Conservation (phyloP, 108 stramenopile species). For the Nitzschia sp. region DNA sequence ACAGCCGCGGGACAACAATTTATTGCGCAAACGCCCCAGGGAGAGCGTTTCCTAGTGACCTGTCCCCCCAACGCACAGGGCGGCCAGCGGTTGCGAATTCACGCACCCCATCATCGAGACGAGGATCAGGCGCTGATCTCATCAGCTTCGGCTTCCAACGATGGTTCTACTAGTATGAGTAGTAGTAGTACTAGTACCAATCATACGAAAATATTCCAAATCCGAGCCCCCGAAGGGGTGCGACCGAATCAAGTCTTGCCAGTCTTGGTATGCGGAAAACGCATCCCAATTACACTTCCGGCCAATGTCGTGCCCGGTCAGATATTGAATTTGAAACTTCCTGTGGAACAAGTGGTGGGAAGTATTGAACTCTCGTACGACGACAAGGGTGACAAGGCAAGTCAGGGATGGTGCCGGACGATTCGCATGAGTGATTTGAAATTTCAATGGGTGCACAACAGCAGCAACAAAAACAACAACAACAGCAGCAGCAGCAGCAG, state of each 20-base stretch:
- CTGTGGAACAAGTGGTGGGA: conserved; percentile 47
- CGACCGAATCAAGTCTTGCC: conserved; percentile 82
- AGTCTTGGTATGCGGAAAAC: conserved; percentile 83
- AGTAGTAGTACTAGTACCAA: conserved; percentile 40
- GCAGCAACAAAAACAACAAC: conserved; percentile 41
- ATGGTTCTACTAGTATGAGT: no score
- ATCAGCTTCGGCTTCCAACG: neutral
- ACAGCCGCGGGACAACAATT: conserved; percentile 81
- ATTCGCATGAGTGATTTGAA: conserved; percentile 84
- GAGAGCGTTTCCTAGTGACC: conserved; percentile 80
- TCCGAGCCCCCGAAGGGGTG: conserved; percentile 82
- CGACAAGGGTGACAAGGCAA: conserved; percentile 70
- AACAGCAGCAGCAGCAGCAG: no score
- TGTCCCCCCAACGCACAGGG: conserved; percentile 76
- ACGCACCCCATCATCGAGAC: conserved; percentile 51
- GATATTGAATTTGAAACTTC: conserved; percentile 86
- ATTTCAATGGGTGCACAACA: conserved; percentile 86
- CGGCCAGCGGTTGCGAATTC: conserved; percentile 76
- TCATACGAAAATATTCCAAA: conserved; percentile 88
- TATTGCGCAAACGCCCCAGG: conserved; percentile 65
- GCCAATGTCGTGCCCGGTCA: conserved; percentile 84
- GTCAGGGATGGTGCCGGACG: conserved; percentile 84
- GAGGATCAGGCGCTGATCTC: neutral
- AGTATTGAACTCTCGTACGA: conserved; percentile 54
- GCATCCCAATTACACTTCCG: conserved; percentile 89